These are phyloP conservation scores for Trichoderma parareesei DNA, from an alignment of 495 filamentous ascomycete genomes.

Conservation along the genomic window DNA sequence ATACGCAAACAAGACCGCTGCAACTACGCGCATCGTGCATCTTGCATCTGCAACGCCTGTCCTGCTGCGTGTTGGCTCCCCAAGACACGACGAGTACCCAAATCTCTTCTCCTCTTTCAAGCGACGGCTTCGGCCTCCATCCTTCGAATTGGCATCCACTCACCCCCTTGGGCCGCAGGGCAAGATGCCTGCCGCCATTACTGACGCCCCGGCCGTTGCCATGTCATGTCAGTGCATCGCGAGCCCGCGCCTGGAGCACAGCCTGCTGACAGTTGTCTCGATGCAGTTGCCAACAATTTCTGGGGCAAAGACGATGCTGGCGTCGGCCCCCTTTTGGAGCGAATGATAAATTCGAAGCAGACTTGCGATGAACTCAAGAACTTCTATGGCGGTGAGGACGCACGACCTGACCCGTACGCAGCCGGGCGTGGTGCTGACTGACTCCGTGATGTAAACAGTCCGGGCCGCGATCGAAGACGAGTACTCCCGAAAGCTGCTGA, in stretches of 20 bases:
- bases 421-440: background rate
- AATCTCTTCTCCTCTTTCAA: background rate
- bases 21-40: background rate
- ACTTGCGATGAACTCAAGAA: conserved; percentile 90
- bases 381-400: conserved; percentile 72
- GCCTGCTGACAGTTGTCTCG: background rate
- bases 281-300: conserved; percentile 76
- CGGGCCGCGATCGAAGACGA: conserved; percentile 95
- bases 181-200: conserved; percentile 11
- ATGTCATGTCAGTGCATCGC: conserved; percentile 12
- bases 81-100: background rate
- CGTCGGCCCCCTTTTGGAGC: conserved; percentile 82
- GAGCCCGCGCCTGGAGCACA: background rate
- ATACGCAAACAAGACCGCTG: too few relatives aligned
- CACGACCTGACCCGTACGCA: background rate
- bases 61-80: background rate
- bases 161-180: background rate
- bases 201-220: conserved; percentile 11
- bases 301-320: conserved; percentile 99
- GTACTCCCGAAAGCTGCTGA: conserved; percentile 84
- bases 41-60: background rate
- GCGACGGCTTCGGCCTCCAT: background rate
- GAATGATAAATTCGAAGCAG: conserved; percentile 91
- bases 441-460: conserved; percentile 39
- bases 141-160: background rate